A percentile compares a stretch with the other conserved stretches of the same genome.
These are phyloP conservation scores for Mycoemilia scoparia DNA, from an alignment of 192 early-diverging fungal genomes.

Conservation along the genomic window DNA sequence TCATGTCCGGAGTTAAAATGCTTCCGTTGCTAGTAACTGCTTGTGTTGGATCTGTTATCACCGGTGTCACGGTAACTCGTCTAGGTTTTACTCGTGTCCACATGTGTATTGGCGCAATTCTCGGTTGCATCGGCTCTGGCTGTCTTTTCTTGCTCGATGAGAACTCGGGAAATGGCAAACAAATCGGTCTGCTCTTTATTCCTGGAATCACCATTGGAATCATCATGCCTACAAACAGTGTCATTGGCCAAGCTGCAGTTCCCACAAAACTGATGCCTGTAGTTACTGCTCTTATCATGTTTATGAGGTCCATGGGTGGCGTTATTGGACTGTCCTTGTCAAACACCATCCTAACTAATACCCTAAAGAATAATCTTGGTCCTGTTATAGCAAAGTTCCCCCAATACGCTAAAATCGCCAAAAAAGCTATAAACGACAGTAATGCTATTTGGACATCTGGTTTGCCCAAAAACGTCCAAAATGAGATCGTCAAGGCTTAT, in stretches of 20 bases:
- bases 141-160: slow-evolving; percentile 38
- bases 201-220: slow-evolving; percentile 58
- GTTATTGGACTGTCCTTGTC: slow-evolving; percentile 38
- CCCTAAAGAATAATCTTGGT: slow-evolving; percentile 12
- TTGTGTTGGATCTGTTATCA: slow-evolving; percentile 40
- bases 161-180: slow-evolving; percentile 26
- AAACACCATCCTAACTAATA: slow-evolving; percentile 43
- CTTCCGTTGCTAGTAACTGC: slow-evolving; percentile 56
- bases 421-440: slow-evolving; percentile 23
- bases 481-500: slow-evolving; percentile 21
- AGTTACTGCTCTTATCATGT: slow-evolving; percentile 42
- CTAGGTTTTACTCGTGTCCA: slow-evolving; percentile 39
- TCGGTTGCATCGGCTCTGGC: slow-evolving; percentile 44
- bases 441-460: slow-evolving; percentile 23
- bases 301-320: slow-evolving; percentile 45
- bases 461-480: slow-evolving; percentile 10
- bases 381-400: slow-evolving; percentile 12
- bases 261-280: slow-evolving; percentile 38
- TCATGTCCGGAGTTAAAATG: slow-evolving; percentile 41
- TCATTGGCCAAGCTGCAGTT: slow-evolving; percentile 54
- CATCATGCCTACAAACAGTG: slow-evolving; percentile 51
- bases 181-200: slow-evolving; percentile 46
- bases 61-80: slow-evolving; percentile 38
- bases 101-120: slow-evolving; percentile 39
- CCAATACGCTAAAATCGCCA: slow-evolving; percentile 21